A percentile compares a stretch with the other conserved stretches of the same genome.
Conservation (phyloP, 2,329 filamentous ascomycete species). For the Penicillium nordicum region DNA sequence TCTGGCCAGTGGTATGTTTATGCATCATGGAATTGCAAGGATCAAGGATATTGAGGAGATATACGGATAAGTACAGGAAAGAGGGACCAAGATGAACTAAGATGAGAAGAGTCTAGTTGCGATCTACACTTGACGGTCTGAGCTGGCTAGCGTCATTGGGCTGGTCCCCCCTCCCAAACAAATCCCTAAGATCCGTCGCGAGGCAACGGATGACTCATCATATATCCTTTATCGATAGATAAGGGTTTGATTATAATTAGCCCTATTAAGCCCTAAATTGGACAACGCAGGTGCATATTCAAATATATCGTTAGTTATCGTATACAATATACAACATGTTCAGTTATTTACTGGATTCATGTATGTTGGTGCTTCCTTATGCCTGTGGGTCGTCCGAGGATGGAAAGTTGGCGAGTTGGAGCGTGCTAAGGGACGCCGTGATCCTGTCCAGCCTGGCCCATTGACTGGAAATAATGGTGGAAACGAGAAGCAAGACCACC, state of each 20-base stretch:
- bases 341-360: slow-evolving; percentile 60
- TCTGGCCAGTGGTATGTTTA: slow-evolving; percentile 32
- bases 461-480: slow-evolving; percentile 13
- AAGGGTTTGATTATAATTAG: slow-evolving; percentile 7
- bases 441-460: slow-evolving; percentile 9
- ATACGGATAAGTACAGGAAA: slow-evolving; percentile 7
- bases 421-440: slow-evolving; percentile 6
- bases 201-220: slow-evolving; percentile 20
- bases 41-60: slow-evolving; percentile 7
- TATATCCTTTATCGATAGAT: not conserved
- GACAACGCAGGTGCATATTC: not conserved
- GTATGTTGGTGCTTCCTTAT: slow-evolving; percentile 56
- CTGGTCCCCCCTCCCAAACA: slow-evolving; percentile 20
- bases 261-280: not conserved
- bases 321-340: slow-evolving; percentile 12
- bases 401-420: slow-evolving; percentile 41
- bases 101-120: slow-evolving; percentile 11
- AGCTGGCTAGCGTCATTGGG: slow-evolving; percentile 12
- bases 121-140: slow-evolving; percentile 12
- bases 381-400: slow-evolving; percentile 40
- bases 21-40: slow-evolving; percentile 36
- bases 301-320: not conserved
- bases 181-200: slow-evolving; percentile 18
- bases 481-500: slow-evolving; percentile 13
- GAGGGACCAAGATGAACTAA: slow-evolving; percentile 1